phyloP scores from a whole-genome alignment of 1,284 basidiomycete genomes.

The Sporisorium sorghi region DNA sequence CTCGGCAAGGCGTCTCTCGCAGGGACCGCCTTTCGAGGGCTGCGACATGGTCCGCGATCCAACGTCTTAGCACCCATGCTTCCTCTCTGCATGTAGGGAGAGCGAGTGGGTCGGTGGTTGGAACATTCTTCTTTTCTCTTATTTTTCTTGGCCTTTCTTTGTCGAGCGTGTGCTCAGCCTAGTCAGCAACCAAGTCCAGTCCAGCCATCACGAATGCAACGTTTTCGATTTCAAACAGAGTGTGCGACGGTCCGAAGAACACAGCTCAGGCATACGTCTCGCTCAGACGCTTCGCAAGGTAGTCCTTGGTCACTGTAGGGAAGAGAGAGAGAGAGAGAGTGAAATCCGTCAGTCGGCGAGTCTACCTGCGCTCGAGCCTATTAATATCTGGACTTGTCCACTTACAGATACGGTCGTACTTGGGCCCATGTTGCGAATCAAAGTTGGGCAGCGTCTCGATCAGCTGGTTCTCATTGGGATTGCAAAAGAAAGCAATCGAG shows the following conservation, averaged over 20 bases:
- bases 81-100: conserved; percentile 17
- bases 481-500: conserved; percentile 88
- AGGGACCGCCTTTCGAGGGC: conserved; percentile 29
- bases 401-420: conserved; percentile 71
- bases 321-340: not conserved
- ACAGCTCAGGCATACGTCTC: conserved; percentile 34
- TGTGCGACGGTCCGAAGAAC: not conserved
- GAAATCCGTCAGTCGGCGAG: not conserved
- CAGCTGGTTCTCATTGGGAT: conserved; percentile 79
- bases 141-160: not conserved
- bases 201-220: conserved; percentile 2
- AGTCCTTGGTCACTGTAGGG: conserved; percentile 76
- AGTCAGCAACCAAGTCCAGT: not conserved
- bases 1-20: conserved; percentile 22
- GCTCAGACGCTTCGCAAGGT: conserved; percentile 77
- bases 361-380: too few species aligned
- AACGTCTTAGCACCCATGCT: conserved; percentile 53
- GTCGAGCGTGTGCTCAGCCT: too few species aligned
- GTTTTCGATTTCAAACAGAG: not conserved
- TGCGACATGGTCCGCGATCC: conserved; percentile 47
- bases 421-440: conserved; percentile 58
- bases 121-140: conserved; percentile 23
- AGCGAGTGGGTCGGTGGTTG: conserved; percentile 54
- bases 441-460: conserved; percentile 78
- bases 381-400: too few species aligned